Evolutionary conservation across 176 grass and related monocot genomes (phyloP).

Genomic region (Lolium multiflorum): DNA sequence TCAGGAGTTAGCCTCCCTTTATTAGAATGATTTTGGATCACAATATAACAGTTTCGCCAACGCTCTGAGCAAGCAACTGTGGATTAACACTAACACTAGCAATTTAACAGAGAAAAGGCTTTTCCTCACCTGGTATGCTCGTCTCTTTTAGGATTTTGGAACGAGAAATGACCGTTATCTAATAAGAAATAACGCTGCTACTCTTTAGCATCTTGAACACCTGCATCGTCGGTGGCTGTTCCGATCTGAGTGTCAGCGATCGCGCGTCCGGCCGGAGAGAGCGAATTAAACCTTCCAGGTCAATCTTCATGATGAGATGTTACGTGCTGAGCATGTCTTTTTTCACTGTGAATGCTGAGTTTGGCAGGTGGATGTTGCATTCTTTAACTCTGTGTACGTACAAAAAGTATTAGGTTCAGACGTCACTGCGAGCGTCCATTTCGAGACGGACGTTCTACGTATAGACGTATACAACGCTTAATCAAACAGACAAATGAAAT

Average conservation of each 20-base stretch:
- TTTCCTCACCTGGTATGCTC: too few relatives aligned
- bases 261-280: neutral
- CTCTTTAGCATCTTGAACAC: too few relatives aligned
- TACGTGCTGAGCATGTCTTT: neutral
- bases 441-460: neutral
- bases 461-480: neutral
- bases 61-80: too few relatives aligned
- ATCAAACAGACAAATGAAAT: neutral
- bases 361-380: neutral
- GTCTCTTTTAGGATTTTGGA: too few relatives aligned
- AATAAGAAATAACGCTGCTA: too few relatives aligned
- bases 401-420: neutral
- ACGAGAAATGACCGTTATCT: too few relatives aligned
- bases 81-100: too few relatives aligned
- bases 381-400: constrained; percentile 4
- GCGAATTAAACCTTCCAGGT: neutral
- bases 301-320: neutral
- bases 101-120: too few relatives aligned
- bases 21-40: too few relatives aligned
- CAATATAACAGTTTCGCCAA: too few relatives aligned
- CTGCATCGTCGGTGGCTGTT: neutral
- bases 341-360: neutral
- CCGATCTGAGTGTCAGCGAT: neutral
- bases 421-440: neutral
- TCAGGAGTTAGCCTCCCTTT: too few relatives aligned